Evolutionary conservation across 2,329 filamentous ascomycete genomes (phyloP), one percentile per base, ranked within the genome.

Genomic region (Talaromyces sp.): DNA sequence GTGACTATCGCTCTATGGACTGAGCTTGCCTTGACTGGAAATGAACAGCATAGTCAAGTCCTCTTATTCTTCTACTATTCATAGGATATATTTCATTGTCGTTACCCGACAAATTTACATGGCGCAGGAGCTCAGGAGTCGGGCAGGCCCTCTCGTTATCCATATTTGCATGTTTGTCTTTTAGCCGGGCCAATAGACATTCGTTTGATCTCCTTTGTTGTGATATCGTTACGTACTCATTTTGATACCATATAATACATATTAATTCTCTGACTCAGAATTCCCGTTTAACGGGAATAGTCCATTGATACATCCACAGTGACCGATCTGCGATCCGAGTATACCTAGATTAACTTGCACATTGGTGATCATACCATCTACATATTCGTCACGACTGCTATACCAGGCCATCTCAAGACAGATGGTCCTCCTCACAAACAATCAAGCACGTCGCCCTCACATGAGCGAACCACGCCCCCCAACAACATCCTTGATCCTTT

Each of bases 91-190:
- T 40, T 44, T 61, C 21, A 46, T 58, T 52, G 14, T 63, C 9
- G 14, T 61, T 56, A 40, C 25, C 55, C 40, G 54, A 48, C 42
- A 58, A 62, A 61, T 40, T 61, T 56, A 61, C 59, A 61, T 61
- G 63, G 63, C 58, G 58, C 60, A 64, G 62, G 62, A 64, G 62
- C 62, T 58, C 35, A 52, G 39, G 63, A 60, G 57, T 55, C 59
- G 55, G 63, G 63, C 63, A 64, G 63, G 63, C 48, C 63, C 63
- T 62, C 52, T 58, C 54, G 60, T 61, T 57, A 52, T 64, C 44
- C 50, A 58, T 42, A 42, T 58, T 63, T 57, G 63, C 58, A 64
- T 64, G 52, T n/a, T 64, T 61, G 58, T 64, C 55, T 58, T 64
- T 46, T 62, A 61, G 58, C 58, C 28, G 52, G 63, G 23, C 59